A percentile compares a stretch with the other conserved stretches of the same genome.
Conservation (phyloP, 345 rosid genomes). For the Pistacia atlantica region DNA sequence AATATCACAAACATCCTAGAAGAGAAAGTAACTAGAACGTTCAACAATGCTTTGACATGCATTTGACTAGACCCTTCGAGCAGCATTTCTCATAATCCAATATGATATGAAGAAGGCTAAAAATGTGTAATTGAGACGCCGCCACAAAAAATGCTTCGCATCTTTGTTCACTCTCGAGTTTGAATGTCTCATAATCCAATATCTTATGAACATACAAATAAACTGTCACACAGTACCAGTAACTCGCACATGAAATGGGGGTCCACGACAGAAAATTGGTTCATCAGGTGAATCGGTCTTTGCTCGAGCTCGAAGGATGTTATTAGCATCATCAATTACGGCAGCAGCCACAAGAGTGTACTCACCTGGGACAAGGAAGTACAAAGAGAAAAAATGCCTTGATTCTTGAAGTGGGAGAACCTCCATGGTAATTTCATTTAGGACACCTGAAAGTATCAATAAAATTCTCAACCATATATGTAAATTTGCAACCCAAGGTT, state of each 20-base stretch:
- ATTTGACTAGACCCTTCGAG: not conserved
- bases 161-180: too few relatives aligned
- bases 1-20: not conserved
- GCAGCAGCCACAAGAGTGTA: conserved; percentile 88
- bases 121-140: not conserved
- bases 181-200: not conserved
- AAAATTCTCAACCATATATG: too few relatives aligned
- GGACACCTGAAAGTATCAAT: conserved; percentile 48
- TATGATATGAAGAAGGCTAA: not conserved
- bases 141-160: not conserved
- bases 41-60: not conserved
- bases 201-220: not conserved
- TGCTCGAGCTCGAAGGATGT: conserved; percentile 84
- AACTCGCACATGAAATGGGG: conserved; percentile 81
- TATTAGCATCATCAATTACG: conserved; percentile 81
- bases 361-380: conserved; percentile 94
- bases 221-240: conserved; percentile 56
- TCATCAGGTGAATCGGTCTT: conserved; percentile 69
- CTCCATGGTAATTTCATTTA: conserved; percentile 76
- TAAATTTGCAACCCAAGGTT: not conserved
- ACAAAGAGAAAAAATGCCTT: conserved; percentile 73
- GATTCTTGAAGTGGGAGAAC: conserved; percentile 76
- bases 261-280: conserved; percentile 93
- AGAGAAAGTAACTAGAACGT: not conserved
- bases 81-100: too few relatives aligned